phyloP scores from a whole-genome alignment of 2,329 filamentous ascomycete species.

The Daldinia eschscholtzii region DNA sequence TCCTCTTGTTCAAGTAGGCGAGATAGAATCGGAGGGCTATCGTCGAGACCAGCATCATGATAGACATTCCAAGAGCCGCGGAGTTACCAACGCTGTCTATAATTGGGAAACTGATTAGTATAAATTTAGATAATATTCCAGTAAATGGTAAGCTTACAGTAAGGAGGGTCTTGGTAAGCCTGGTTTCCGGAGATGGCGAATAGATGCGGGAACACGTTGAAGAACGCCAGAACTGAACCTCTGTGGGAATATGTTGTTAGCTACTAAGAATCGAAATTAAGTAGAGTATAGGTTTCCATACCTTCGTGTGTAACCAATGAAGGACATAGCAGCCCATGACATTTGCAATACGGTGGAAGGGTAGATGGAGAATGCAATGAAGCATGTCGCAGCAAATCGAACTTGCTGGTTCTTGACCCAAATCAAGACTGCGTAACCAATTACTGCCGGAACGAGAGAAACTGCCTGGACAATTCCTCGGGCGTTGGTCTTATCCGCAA shows the following conservation, averaged over 20 bases:
- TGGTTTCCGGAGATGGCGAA: conserved; percentile 46
- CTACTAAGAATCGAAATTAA: not conserved
- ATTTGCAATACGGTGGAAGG: conserved; percentile 43
- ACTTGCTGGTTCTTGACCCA: conserved; percentile 37
- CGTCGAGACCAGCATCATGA: conserved; percentile 38
- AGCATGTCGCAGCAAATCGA: conserved; percentile 44
- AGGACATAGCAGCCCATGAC: conserved; percentile 47
- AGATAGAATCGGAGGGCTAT: conserved; percentile 37
- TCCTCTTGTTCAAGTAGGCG: conserved; percentile 39
- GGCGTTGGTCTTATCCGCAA: conserved; percentile 44
- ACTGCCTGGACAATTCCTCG: conserved; percentile 37
- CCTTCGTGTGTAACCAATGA: conserved; percentile 47
- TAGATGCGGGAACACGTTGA: conserved; percentile 43
- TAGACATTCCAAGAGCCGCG: conserved; percentile 36
- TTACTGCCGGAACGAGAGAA: conserved; percentile 31
- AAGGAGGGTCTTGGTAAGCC: conserved; percentile 45
- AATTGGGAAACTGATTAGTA: conserved; percentile 19
- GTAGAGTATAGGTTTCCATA: not conserved
- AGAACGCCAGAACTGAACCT: conserved; percentile 42
- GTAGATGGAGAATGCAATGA: conserved; percentile 44
- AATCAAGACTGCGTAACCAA: conserved; percentile 45
- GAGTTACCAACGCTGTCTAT: conserved; percentile 41
- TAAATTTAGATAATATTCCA: no score
- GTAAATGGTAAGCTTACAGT: conserved; percentile 32
- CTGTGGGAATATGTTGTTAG: conserved; percentile 20